Base-by-base conservation (phyloP, 176 grass and related monocot species). In the Hsuehochloa calcarea region DNA sequence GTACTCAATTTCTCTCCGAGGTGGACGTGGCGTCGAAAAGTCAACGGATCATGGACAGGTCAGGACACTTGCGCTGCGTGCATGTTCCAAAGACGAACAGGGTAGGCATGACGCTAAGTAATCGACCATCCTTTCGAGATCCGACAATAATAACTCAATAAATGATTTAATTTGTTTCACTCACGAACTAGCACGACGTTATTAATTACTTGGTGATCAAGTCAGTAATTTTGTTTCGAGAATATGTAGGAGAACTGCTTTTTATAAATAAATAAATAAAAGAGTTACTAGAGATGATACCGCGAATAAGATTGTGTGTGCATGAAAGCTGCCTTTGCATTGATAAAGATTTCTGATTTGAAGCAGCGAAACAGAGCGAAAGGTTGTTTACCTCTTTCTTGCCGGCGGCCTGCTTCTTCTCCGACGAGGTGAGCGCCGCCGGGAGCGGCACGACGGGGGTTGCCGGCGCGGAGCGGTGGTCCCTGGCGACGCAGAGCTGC, bases 361-460 rank as follows among this genome's bases (percentile, higher is more conserved):
- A 3, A 11, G 37, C 38, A 51, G 50, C 1, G 25, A 76, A 77
- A 91, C 14, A n/a, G 74, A 72, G 78, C 50, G 41, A 65, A 49
- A 34, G 5, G 12, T 77, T 67, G 43, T 52, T 75, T 35, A 96
- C 93, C 93, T 96, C 91, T 85, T 95, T 95, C 86, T 92, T 93
- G 1, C 40, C 88, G 16, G 52, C 7, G 5, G 17, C 11, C 3
- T 51, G 49, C 26, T 44, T 79, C 22, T 37, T 66, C 3, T 23
- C 23, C 47, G 65, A 41, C 50, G 83, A 55, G 35, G 51, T 10
- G 69, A 35, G 34, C 74, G n/a, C 46, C 31, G 25, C 16, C 16
- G 56, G 13, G 8, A 45, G 8, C 1, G 19, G 25, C 5, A 77
- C 9, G 64, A 78, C 63, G 19, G 85, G 75, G 15, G 84, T 91